Conservation (phyloP, 2,329 filamentous ascomycete species). For the Ophiosphaerella herpotricha region DNA sequence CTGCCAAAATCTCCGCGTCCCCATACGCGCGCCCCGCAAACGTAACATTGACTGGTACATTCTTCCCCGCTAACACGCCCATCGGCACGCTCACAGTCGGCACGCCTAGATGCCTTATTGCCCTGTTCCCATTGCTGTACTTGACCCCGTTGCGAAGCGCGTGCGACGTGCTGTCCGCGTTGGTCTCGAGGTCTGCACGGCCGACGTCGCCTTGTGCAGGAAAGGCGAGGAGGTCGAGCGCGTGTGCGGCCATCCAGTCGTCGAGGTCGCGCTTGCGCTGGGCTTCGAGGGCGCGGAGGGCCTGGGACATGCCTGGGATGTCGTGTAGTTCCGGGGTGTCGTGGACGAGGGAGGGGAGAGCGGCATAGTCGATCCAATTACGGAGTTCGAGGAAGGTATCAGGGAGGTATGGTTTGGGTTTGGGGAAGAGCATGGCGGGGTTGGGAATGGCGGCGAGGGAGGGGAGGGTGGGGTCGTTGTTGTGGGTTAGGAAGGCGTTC, state of each 20-base stretch:
- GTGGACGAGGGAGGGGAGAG: slow-evolving; percentile 33
- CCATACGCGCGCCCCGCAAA: slow-evolving; percentile 57
- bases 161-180: slow-evolving; percentile 33
- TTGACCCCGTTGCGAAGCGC: slow-evolving; percentile 57
- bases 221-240: slow-evolving; percentile 55
- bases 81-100: slow-evolving; percentile 60
- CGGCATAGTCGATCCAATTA: slow-evolving; percentile 48
- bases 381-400: slow-evolving; percentile 47
- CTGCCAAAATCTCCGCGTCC: slow-evolving; percentile 44
- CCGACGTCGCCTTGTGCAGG: slow-evolving; percentile 59
- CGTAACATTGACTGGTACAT: slow-evolving; percentile 59
- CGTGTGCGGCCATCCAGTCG: slow-evolving; percentile 53
- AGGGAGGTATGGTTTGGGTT: slow-evolving; percentile 43
- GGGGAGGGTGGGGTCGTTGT: slow-evolving; percentile 47
- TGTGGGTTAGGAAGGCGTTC: slow-evolving; percentile 56
- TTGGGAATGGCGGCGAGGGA: slow-evolving; percentile 49
- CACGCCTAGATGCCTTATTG: slow-evolving; percentile 59
- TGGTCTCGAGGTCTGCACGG: slow-evolving; percentile 53
- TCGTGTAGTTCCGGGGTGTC: slow-evolving; percentile 46
- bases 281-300: slow-evolving; percentile 53
- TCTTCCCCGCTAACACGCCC: slow-evolving; percentile 53
- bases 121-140: slow-evolving; percentile 60
- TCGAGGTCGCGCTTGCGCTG: slow-evolving; percentile 57
- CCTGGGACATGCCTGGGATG: slow-evolving; percentile 49
- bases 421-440: slow-evolving; percentile 42